Evolutionary conservation across 306 rosid species (phyloP).

Genomic region (Fagus sylvatica): DNA sequence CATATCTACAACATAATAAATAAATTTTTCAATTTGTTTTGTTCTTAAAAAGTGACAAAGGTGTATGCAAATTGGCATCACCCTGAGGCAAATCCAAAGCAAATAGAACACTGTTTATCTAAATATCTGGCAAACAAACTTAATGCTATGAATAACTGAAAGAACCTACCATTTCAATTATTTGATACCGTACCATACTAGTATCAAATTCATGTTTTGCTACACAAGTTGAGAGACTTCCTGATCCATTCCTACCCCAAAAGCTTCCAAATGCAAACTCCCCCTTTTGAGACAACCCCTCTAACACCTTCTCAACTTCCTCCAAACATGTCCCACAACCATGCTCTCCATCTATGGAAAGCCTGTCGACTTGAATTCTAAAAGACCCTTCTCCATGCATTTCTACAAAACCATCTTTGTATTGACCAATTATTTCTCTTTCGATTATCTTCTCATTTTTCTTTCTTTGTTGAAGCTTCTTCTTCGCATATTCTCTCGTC

Average conservation of each 20-base stretch:
- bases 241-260: slow-evolving; percentile 48
- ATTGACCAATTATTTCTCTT: slow-evolving; percentile 28
- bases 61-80: background rate
- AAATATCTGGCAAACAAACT: background rate
- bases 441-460: slow-evolving; percentile 25
- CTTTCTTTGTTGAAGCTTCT: slow-evolving; percentile 42
- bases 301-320: slow-evolving; percentile 76
- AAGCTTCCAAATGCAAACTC: slow-evolving; percentile 88
- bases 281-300: slow-evolving; percentile 60
- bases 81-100: background rate
- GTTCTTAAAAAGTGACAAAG: too few relatives aligned
- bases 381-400: slow-evolving; percentile 31
- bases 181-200: slow-evolving; percentile 39
- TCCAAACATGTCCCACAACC: slow-evolving; percentile 50
- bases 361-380: slow-evolving; percentile 32
- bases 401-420: slow-evolving; percentile 33
- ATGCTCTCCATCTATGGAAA: slow-evolving; percentile 11
- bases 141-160: slow-evolving; percentile 22
- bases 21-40: too few relatives aligned
- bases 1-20: too few relatives aligned
- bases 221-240: slow-evolving; percentile 18
- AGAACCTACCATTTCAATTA: slow-evolving; percentile 46
- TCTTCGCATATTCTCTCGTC: slow-evolving; percentile 59
- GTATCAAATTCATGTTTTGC: slow-evolving; percentile 20
- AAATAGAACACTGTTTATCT: background rate